Base-by-base conservation (phyloP, 768 basidiomycete species). In the Saitozyma podzolica region DNA sequence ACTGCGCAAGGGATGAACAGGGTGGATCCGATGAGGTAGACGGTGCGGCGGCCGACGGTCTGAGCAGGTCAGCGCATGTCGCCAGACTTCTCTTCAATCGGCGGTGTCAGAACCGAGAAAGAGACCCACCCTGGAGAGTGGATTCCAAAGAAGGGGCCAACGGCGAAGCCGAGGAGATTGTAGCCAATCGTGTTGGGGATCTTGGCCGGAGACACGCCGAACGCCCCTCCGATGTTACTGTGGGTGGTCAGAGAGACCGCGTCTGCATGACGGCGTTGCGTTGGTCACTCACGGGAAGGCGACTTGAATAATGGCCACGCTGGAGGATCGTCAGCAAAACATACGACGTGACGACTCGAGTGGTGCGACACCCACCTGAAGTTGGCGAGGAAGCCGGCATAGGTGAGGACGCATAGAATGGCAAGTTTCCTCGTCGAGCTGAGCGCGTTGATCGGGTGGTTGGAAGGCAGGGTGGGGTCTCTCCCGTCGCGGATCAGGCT, bases 71-170 rank as follows among this genome's bases (percentile, higher is more conserved):
- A 29, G 29, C 29, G 29, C 2, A 29, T 29, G 29, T 29, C 29
- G 29, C 5, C 40, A 6, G 40, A 13, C 53, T 6, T 7, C 20
- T 7, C 17, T 43, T 41, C 40, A 40, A 14, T 2, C 54, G 13
- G 2, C 2, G 5, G 29, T 29, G 29, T 29, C 29, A 29, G 29
- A 5, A 29, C 29, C 29, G 29, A 29, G 29, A 29, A 29, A 29
- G 29, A 29, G 29, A 40, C 62, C 47, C 43, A 63, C 63, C 56
- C 55, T 64, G 8, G 54, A 61, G 29, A 68, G 62, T n/a, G 67
- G 71, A 45, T 69, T 69, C 64, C 66, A 73, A 54, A 73, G 61
- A 2, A 73, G 39, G 71, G 71, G 0, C 71, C 71, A 29, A 73
- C 65, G 7, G 68, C 71, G 37, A 73, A 49, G 17, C 71, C 71